Percentiles rank a stretch among this genome's conserved stretches.
Evolutionary conservation across 208 protist genomes (phyloP).

Genomic region (Trypanosoma theileri): DNA sequence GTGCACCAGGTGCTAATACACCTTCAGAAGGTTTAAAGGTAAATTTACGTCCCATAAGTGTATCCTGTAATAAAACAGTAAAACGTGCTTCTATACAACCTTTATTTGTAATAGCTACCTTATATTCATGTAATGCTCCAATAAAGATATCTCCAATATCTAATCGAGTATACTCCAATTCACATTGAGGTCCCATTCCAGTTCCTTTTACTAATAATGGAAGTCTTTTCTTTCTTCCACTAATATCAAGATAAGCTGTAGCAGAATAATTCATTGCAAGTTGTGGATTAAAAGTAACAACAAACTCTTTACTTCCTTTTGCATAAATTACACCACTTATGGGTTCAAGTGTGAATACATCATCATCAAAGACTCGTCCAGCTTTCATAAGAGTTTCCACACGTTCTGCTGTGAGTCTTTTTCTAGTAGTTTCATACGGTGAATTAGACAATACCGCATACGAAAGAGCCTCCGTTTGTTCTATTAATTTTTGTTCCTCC

Average conservation of each 20-base stretch:
- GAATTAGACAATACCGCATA: constrained; percentile 19
- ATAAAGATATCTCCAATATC: constrained; percentile 95
- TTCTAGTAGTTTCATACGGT: constrained; percentile 11
- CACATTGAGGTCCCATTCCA: constrained; percentile 89
- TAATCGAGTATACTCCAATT: constrained; percentile 85
- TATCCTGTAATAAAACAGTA: constrained; percentile 60
- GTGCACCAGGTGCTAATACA: constrained; percentile 64
- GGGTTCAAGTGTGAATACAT: constrained; percentile 90
- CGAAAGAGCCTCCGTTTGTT: constrained; percentile 10
- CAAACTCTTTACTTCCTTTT: constrained; percentile 72
- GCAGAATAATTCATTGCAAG: constrained; percentile 66
- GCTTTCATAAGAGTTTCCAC: constrained; percentile 15
- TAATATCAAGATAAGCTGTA: constrained; percentile 86
- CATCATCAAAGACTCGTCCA: constrained; percentile 67
- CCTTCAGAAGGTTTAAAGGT: constrained; percentile 77
- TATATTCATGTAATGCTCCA: constrained; percentile 91
- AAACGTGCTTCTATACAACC: constrained; percentile 91
- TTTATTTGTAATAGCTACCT: constrained; percentile 88
- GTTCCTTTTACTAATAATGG: constrained; percentile 79
- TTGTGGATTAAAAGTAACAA: constrained; percentile 89
- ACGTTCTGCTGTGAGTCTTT: constrained; percentile 18
- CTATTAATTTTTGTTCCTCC: constrained; percentile 10
- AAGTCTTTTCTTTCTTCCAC: constrained; percentile 59
- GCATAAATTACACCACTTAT: constrained; percentile 81
- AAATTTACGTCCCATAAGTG: constrained; percentile 80